These are phyloP conservation scores for Neurospora sp. DNA, from an alignment of 495 filamentous ascomycete genomes.

Conservation along the genomic window DNA sequence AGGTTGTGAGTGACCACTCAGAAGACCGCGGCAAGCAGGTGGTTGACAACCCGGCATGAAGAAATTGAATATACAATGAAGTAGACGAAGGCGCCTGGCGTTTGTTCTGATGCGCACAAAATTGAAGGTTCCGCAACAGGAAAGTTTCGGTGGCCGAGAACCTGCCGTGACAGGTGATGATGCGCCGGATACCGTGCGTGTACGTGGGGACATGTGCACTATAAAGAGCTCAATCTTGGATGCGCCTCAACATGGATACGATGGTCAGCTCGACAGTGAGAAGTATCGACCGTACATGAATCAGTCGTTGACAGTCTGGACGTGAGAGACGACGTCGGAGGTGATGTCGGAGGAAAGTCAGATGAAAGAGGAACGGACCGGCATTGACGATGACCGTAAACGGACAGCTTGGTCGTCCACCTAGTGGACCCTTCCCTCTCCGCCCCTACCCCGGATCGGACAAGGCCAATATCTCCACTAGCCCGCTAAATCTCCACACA, in stretches of 20 bases:
- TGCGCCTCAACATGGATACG: neutral
- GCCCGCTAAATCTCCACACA: neutral
- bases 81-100: neutral
- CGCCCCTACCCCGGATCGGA: neutral
- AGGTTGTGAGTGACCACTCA: neutral
- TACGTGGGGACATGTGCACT: neutral
- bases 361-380: neutral
- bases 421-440: neutral
- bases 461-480: neutral
- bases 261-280: neutral
- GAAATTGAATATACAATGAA: neutral
- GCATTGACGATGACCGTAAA: neutral
- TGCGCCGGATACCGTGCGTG: neutral
- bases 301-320: neutral
- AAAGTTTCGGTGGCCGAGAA: neutral
- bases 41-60: neutral
- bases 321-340: neutral
- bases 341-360: neutral
- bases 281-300: neutral
- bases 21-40: neutral
- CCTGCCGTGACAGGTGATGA: neutral
- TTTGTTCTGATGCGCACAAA: neutral
- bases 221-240: neutral
- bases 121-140: neutral
- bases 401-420: neutral